Base-by-base conservation (phyloP, 2,329 filamentous ascomycete genomes). In the Neocatenulostroma microsporum region DNA sequence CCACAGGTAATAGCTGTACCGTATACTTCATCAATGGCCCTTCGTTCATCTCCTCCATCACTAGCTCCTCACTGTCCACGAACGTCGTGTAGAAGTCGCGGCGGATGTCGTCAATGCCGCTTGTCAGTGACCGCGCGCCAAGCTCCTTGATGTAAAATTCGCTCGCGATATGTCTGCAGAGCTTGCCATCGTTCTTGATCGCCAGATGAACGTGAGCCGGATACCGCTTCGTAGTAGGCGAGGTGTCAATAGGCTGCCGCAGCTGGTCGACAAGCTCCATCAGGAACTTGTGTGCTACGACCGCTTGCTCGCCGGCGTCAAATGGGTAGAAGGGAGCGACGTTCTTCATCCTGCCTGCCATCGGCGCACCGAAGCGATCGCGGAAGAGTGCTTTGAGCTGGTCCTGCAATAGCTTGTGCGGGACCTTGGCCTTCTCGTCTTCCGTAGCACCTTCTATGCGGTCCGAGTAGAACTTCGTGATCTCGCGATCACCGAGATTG, bases 301-400 rank as follows among this genome's bases (percentile, higher is more conserved):
- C 60, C 1, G 60, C 60, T 39, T 62, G 56, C 44, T 70, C 66
- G 1, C 36, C 41, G 2, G 40, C 37, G 2, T 56, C 58, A 45
- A 69, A 69, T 1, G 61, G 62, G 13, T 68, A 47, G 48, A 69
- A 68, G 0, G 65, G 66, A 7, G 69, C 44, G 31, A 68, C 57
- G 5, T 48, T 51, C 0, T 56, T 60, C 10, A 72, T 60, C 2
- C 66, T 60, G 5, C 65, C 60, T 1, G 64, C 57, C n/a, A 70
- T 40, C 2, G 63, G 62, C 10, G 58, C 50, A 2, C 36, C 41
- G 35, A 57, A 57, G 17, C 27, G 15, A 4, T 40, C 24, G 12
- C 45, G 45, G 38, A 55, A 56, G 13, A 44, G 41, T 6, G 47
- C 32, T 29, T 51, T 48, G 7, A 61, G 39, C 20, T 48, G 31